Evolutionary conservation across 2,329 filamentous ascomycete genomes (phyloP).

Genomic region (Pochonia chlamydosporia): DNA sequence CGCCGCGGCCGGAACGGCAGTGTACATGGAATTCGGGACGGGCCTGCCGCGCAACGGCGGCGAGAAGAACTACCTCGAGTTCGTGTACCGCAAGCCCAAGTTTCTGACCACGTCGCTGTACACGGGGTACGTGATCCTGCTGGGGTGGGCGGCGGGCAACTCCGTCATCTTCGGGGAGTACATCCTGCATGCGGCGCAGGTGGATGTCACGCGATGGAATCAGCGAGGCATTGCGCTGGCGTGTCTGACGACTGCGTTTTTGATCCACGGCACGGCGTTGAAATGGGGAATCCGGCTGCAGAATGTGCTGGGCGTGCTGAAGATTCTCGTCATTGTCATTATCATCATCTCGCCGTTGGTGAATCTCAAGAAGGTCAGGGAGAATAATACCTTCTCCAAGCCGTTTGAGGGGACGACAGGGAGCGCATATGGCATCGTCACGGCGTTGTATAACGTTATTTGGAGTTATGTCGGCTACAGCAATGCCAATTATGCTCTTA

Average conservation of each 20-base stretch:
- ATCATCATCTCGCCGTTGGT: slow-evolving; percentile 59
- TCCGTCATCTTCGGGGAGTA: slow-evolving; percentile 67
- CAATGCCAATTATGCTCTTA: slow-evolving; percentile 62
- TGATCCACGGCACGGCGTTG: slow-evolving; percentile 58
- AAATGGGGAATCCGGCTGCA: slow-evolving; percentile 64
- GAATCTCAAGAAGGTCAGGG: slow-evolving; percentile 52
- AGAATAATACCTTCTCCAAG: slow-evolving; percentile 55
- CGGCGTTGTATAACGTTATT: slow-evolving; percentile 65
- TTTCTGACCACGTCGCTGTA: slow-evolving; percentile 58
- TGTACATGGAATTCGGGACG: slow-evolving; percentile 62
- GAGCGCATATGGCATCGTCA: slow-evolving; percentile 62
- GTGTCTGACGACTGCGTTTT: slow-evolving; percentile 58
- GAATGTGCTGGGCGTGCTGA: slow-evolving; percentile 60
- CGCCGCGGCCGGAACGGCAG: slow-evolving; percentile 55
- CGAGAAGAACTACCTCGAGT: slow-evolving; percentile 64
- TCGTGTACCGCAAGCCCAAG: slow-evolving; percentile 52
- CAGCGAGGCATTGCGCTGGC: slow-evolving; percentile 61
- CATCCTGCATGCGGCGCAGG: slow-evolving; percentile 58
- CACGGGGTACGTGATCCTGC: slow-evolving; percentile 54
- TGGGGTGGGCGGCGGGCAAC: slow-evolving; percentile 62
- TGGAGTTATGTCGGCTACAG: slow-evolving; percentile 65
- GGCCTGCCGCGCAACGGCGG: slow-evolving; percentile 59
- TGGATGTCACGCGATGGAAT: slow-evolving; percentile 60
- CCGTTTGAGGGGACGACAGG: slow-evolving; percentile 62
- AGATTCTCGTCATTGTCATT: slow-evolving; percentile 59